A percentile compares a stretch with the other conserved stretches of the same genome.
Evolutionary conservation across 352 stramenopile species (phyloP).

Genomic region (Phytophthora litchii): DNA sequence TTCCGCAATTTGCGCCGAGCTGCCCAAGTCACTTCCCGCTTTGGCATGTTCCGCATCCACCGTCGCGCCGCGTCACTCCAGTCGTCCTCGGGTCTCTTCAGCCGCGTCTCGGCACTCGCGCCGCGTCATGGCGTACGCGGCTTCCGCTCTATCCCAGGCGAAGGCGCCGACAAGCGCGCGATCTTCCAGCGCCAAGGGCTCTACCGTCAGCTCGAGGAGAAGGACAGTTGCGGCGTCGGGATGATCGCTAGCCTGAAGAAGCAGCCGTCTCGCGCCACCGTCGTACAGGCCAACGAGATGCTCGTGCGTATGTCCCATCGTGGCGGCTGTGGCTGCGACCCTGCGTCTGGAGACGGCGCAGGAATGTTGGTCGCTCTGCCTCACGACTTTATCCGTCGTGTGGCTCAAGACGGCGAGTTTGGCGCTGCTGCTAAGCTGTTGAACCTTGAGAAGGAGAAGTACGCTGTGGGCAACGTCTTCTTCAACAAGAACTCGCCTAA

Average conservation of each 20-base stretch:
- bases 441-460: slow-evolving; percentile 72
- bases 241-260: slow-evolving; percentile 97
- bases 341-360: slow-evolving; percentile 90
- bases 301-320: slow-evolving; percentile 96
- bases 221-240: slow-evolving; percentile 93
- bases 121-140: slow-evolving; percentile 25
- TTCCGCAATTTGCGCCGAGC: slow-evolving; percentile 17
- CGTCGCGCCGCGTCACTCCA: slow-evolving; percentile 34
- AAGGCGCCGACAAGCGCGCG: slow-evolving; percentile 57
- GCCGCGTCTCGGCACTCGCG: slow-evolving; percentile 23
- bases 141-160: slow-evolving; percentile 56
- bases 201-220: slow-evolving; percentile 60
- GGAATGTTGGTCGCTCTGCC: slow-evolving; percentile 97
- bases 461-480: slow-evolving; percentile 94
- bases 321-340: slow-evolving; percentile 95
- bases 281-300: slow-evolving; percentile 97
- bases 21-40: slow-evolving; percentile 11
- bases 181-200: slow-evolving; percentile 63
- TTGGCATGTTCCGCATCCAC: slow-evolving; percentile 56
- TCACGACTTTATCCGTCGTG: slow-evolving; percentile 92
- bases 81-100: slow-evolving; percentile 22
- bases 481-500: slow-evolving; percentile 71
- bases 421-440: slow-evolving; percentile 40
- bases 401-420: slow-evolving; percentile 84
- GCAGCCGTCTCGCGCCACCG: slow-evolving; percentile 86